Evolutionary conservation across 2,329 filamentous ascomycete species (phyloP).

Genomic region (Trichothecium roseum): DNA sequence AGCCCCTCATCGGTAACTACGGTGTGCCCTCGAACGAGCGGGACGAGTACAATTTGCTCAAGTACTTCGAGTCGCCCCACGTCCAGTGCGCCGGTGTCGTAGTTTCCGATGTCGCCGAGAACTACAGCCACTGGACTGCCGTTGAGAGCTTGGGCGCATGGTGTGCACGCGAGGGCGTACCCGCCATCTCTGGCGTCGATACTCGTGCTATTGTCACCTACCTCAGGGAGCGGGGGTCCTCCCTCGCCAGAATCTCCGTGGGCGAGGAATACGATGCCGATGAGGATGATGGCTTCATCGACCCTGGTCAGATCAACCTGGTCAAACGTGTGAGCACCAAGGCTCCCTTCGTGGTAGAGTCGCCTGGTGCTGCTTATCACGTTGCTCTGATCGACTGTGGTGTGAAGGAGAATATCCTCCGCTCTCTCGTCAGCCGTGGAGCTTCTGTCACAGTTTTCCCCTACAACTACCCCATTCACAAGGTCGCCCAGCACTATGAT

Average conservation of each 20-base stretch:
- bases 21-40: conserved; percentile 80
- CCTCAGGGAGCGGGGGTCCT: conserved; percentile 93
- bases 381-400: conserved; percentile 94
- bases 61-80: conserved; percentile 97
- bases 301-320: conserved; percentile 93
- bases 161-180: conserved; percentile 93
- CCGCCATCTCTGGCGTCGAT: conserved; percentile 92
- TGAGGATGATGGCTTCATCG: conserved; percentile 91
- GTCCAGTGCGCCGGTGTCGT: conserved; percentile 95
- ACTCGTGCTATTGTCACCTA: conserved; percentile 94
- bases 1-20: conserved; percentile 97
- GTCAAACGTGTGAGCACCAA: conserved; percentile 97
- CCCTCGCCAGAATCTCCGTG: conserved; percentile 84
- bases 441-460: conserved; percentile 91
- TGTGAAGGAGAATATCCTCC: conserved; percentile 99
- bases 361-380: conserved; percentile 73
- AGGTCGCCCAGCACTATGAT: conserved; percentile 95
- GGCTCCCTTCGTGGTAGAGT: conserved; percentile 90
- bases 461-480: conserved; percentile 95
- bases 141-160: conserved; percentile 88
- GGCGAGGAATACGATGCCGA: conserved; percentile 98
- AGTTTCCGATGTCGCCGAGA: conserved; percentile 83
- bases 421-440: conserved; percentile 83
- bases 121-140: conserved; percentile 98
- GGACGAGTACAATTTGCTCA: conserved; percentile 82